Evolutionary conservation across 805 yeast species (phyloP).

Genomic region (Candida khao-thaluensis): DNA sequence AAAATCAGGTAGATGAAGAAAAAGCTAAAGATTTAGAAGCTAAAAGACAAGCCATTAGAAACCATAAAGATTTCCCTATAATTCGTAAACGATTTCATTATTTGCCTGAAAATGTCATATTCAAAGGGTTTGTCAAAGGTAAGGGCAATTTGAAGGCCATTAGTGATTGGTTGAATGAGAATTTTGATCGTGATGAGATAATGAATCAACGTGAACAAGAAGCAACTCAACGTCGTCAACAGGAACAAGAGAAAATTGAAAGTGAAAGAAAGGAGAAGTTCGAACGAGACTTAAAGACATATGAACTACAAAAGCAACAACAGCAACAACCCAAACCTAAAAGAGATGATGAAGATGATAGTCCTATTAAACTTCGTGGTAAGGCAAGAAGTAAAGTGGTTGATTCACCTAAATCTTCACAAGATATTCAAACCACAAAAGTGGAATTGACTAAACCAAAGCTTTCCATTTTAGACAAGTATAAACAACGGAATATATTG

Average conservation of each 20-base stretch:
- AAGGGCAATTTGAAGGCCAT: slow-evolving; percentile 42
- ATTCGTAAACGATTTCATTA: slow-evolving; percentile 36
- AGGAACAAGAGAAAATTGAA: slow-evolving; percentile 11
- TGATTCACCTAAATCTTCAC: slow-evolving; percentile 20
- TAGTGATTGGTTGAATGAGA: slow-evolving; percentile 38
- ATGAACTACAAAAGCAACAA: slow-evolving; percentile 10
- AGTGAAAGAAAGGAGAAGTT: slow-evolving; percentile 9
- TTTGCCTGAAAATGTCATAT: slow-evolving; percentile 39
- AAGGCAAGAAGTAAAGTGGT: slow-evolving; percentile 24
- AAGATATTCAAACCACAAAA: slow-evolving; percentile 28
- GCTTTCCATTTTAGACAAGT: slow-evolving; percentile 43
- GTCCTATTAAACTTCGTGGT: slow-evolving; percentile 31
- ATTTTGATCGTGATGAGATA: slow-evolving; percentile 27
- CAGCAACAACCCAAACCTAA: background rate
- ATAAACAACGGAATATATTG: slow-evolving; percentile 28
- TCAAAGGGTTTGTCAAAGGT: slow-evolving; percentile 43
- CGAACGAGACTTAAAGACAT: slow-evolving; percentile 11
- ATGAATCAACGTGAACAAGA: slow-evolving; percentile 18
- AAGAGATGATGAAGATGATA: slow-evolving; percentile 32
- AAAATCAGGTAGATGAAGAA: slow-evolving; percentile 17
- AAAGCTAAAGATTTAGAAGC: slow-evolving; percentile 31
- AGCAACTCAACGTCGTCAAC: slow-evolving; percentile 15
- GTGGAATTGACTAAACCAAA: slow-evolving; percentile 41
- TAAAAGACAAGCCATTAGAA: slow-evolving; percentile 35
- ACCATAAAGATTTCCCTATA: slow-evolving; percentile 40